These are phyloP conservation scores for Miscanthus lutarioriparius DNA, from an alignment of 176 grass and related monocot genomes.

Conservation along the genomic window DNA sequence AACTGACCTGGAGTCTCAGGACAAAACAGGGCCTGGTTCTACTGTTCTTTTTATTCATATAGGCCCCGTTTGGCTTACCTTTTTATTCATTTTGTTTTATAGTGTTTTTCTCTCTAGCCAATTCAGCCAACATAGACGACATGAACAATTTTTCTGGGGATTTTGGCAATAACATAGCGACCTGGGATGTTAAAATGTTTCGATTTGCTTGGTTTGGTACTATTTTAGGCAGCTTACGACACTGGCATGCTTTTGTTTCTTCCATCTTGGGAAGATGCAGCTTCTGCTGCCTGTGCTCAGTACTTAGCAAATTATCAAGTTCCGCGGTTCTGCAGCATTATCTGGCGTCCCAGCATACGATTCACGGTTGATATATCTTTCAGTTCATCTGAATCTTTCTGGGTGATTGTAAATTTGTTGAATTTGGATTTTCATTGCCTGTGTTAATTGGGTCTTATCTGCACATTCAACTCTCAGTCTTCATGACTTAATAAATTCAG, in stretches of 20 bases:
- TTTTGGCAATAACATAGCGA: conserved; percentile 23
- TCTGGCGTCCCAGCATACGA: background rate
- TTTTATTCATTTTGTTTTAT: too few species aligned
- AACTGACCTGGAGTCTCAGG: conserved; percentile 42
- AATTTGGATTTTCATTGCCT: background rate
- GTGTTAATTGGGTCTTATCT: background rate
- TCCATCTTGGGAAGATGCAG: too few species aligned
- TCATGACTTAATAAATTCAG: background rate
- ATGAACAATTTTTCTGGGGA: background rate
- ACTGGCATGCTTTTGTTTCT: background rate
- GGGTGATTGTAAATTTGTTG: background rate
- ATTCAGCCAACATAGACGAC: too few species aligned
- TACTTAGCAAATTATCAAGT: background rate
- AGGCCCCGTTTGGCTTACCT: too few species aligned
- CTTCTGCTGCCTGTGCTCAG: background rate
- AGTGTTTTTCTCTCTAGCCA: too few species aligned
- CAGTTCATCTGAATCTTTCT: background rate
- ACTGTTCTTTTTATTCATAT: background rate
- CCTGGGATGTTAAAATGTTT: background rate
- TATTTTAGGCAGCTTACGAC: background rate
- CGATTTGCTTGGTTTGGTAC: background rate
- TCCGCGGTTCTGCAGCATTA: background rate
- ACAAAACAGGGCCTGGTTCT: background rate
- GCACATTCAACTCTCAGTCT: background rate
- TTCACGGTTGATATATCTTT: background rate